Conservation (phyloP, 208 protist genomes). For the Endotrypanum monterogeii region DNA sequence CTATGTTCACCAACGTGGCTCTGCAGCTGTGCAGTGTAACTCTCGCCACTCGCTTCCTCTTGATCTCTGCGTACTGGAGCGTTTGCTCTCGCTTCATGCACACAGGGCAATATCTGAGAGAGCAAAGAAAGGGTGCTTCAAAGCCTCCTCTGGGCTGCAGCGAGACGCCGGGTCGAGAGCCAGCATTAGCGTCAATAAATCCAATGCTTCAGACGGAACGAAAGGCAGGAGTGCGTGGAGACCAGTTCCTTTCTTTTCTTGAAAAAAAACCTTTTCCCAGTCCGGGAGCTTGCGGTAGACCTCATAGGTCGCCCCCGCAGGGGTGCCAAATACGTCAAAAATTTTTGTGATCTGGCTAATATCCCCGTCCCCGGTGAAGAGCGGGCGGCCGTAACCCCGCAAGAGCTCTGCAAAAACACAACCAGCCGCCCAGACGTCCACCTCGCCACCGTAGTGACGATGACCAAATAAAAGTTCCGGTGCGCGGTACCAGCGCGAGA, state of each 20-base stretch:
- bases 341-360: constrained; percentile 89
- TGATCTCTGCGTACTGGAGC: neutral
- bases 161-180: constrained; percentile 55
- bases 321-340: constrained; percentile 97
- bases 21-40: too few species aligned
- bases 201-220: constrained; percentile 46
- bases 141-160: constrained; percentile 45
- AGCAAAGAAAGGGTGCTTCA: constrained; percentile 66
- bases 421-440: constrained; percentile 95
- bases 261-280: constrained; percentile 91
- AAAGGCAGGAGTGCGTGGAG: constrained; percentile 65
- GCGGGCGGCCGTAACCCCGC: constrained; percentile 66
- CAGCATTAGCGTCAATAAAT: constrained; percentile 61
- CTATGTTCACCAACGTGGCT: too few species aligned
- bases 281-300: constrained; percentile 93
- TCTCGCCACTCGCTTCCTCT: neutral
- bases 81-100: neutral
- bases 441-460: constrained; percentile 90
- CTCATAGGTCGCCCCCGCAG: constrained; percentile 82
- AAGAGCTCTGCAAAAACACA: constrained; percentile 99
- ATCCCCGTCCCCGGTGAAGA: constrained; percentile 93
- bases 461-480: constrained; percentile 98
- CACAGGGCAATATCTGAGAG: neutral
- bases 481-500: constrained; percentile 98
- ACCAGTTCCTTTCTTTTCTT: constrained; percentile 40